Evolutionary conservation across 345 rosid genomes (phyloP).

Genomic region (Kernera saxatilis): DNA sequence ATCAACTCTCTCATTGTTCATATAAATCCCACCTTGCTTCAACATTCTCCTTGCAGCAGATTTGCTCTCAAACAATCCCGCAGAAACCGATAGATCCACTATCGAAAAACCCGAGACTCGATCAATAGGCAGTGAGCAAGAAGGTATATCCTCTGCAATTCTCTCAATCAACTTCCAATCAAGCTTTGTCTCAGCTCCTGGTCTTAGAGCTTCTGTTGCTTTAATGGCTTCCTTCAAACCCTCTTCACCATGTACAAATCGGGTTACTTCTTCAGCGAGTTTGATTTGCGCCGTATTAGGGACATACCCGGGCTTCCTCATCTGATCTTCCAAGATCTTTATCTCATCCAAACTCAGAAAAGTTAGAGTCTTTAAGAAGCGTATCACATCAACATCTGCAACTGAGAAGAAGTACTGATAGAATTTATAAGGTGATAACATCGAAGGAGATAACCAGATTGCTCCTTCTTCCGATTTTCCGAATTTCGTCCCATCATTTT

Average conservation of each 20-base stretch:
- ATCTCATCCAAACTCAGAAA: conserved; percentile 69
- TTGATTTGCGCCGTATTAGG: conserved; percentile 67
- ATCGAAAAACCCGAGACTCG: conserved; percentile 49
- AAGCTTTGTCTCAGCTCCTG: conserved; percentile 84
- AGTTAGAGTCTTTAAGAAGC: conserved; percentile 72
- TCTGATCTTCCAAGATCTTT: conserved; percentile 53
- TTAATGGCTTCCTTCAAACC: conserved; percentile 83
- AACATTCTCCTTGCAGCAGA: conserved; percentile 74
- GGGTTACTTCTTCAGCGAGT: conserved; percentile 90
- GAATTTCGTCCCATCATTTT: conserved; percentile 86
- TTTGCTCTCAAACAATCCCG: conserved; percentile 86
- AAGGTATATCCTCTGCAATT: conserved; percentile 86
- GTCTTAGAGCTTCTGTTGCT: conserved; percentile 89
- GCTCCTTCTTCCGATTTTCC: conserved; percentile 99
- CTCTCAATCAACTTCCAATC: conserved; percentile 86
- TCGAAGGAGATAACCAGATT: conserved; percentile 74
- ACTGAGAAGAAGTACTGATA: conserved; percentile 95
- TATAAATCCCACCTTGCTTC: conserved; percentile 95
- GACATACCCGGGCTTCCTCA: conserved; percentile 61
- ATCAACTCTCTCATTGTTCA: conserved; percentile 84
- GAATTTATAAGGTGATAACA: conserved; percentile 84
- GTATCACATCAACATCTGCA: conserved; percentile 72
- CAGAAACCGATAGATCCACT: conserved; percentile 65
- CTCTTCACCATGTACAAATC: conserved; percentile 87
- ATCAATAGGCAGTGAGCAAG: conserved; percentile 57